Base-by-base conservation (phyloP, 306 rosid species). In the Cucumis hystrix region DNA sequence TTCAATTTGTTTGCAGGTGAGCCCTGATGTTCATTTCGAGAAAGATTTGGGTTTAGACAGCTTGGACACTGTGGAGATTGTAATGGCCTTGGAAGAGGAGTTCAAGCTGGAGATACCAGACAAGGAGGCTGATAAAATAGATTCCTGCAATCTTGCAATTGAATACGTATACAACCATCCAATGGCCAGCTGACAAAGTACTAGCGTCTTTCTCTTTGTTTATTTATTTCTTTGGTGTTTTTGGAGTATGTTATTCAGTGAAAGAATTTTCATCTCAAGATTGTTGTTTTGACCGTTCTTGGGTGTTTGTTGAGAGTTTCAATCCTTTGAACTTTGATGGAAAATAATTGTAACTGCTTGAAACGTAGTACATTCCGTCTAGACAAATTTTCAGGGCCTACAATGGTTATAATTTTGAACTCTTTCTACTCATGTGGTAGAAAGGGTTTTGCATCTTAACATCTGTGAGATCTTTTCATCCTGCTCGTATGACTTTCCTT, bases 61-160 rank as follows among this genome's bases (percentile, higher is more conserved):
- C 93, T 87, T 92, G 91, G 98, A 95, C 83, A 95, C 71, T 15
- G 98, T 95, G 90, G 98, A 95, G 86, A 90, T 92, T 78, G 97
- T 95, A 54, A 92, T 95, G 93, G 98, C 97, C 47, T 82, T 95
- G 49, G 98, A 95, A 83, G 98, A 95, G 78, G 98, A 92, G 86
- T 95, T 95, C 95, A 92, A 95, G 88, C 89, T 92, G 72, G 96
- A 95, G 89, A 95, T 92, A 70, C 98, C 98, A 6, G 97, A 95
- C 85, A 79, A 82, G 87, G 98, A 95, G 84, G 98, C 98, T 21
- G 97, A 85, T 82, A 92, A 87, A 83, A 90, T 95, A 16, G 96
- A 95, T 79, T 92, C 98, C 8, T 75, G 83, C 47, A 58, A 85
- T 75, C 95, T 92, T 78, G 97, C 98, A 63, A 90, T 95, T 60